Evolutionary conservation across 352 stramenopile species (phyloP).

Genomic region (Pythium dissimile): DNA sequence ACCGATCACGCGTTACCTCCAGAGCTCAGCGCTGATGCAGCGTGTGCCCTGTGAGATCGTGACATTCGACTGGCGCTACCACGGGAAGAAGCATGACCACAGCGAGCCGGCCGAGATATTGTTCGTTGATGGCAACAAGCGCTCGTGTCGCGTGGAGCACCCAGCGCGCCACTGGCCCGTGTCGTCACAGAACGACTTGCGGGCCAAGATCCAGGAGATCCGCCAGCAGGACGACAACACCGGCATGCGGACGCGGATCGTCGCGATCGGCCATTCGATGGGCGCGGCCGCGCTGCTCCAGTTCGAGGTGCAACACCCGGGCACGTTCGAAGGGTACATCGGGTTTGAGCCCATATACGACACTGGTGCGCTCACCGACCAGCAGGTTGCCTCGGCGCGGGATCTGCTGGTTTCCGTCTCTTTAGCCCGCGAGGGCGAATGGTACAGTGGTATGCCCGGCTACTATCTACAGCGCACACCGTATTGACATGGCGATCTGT

Average conservation of each 20-base stretch:
- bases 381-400: background rate
- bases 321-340: conserved; percentile 47
- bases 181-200: background rate
- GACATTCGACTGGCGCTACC: conserved; percentile 42
- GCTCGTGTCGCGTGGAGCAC: conserved; percentile 12
- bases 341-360: conserved; percentile 45
- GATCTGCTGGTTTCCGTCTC: conserved; percentile 1
- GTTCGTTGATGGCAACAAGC: background rate
- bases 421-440: background rate
- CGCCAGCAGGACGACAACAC: conserved; percentile 3
- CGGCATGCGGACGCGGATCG: conserved; percentile 18
- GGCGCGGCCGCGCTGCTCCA: conserved; percentile 33
- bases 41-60: conserved; percentile 26
- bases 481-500: too few relatives aligned
- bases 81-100: conserved; percentile 29
- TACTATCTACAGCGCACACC: background rate
- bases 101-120: background rate
- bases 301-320: conserved; percentile 31
- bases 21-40: conserved; percentile 22
- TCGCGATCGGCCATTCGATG: conserved; percentile 52
- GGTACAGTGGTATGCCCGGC: too few relatives aligned
- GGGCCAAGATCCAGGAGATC: conserved; percentile 9
- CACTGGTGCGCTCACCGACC: background rate
- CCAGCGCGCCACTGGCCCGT: conserved; percentile 3
- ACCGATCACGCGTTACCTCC: conserved; percentile 35